phyloP scores from a whole-genome alignment of 2,329 filamentous ascomycete species.

The Epichloe aotearoae region DNA sequence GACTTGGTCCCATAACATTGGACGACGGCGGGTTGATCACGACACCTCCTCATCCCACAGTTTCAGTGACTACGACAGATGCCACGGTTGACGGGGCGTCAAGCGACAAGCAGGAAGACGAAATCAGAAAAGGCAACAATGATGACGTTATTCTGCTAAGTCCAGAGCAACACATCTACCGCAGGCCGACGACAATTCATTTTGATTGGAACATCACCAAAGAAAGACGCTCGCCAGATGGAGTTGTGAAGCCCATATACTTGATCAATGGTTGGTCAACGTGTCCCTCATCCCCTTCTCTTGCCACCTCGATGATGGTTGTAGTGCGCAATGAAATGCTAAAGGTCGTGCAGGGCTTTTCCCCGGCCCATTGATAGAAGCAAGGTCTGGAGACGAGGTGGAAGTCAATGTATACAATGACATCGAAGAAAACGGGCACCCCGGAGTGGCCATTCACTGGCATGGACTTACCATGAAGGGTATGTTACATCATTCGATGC shows the following conservation, averaged over 20 bases:
- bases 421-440: conserved; percentile 11
- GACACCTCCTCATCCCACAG: not conserved
- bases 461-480: conserved; percentile 55
- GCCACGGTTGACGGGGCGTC: not conserved
- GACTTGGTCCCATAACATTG: not conserved
- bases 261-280: conserved; percentile 31
- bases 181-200: conserved; percentile 19
- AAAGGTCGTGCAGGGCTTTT: conserved; percentile 18
- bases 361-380: conserved; percentile 31
- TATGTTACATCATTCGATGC: not conserved
- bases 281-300: not conserved
- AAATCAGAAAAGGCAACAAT: not conserved
- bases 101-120: not conserved
- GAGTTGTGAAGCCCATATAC: conserved; percentile 34
- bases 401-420: conserved; percentile 27
- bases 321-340: not conserved
- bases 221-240: conserved; percentile 29
- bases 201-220: conserved; percentile 27
- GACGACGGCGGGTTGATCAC: not conserved
- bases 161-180: conserved; percentile 27
- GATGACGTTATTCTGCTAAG: conserved; percentile 21
- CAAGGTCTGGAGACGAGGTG: conserved; percentile 28
- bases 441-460: conserved; percentile 47
- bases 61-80: not conserved
- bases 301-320: not conserved